Evolutionary conservation across 257 asterid species (phyloP).

Genomic region (Capsicum chinense): DNA sequence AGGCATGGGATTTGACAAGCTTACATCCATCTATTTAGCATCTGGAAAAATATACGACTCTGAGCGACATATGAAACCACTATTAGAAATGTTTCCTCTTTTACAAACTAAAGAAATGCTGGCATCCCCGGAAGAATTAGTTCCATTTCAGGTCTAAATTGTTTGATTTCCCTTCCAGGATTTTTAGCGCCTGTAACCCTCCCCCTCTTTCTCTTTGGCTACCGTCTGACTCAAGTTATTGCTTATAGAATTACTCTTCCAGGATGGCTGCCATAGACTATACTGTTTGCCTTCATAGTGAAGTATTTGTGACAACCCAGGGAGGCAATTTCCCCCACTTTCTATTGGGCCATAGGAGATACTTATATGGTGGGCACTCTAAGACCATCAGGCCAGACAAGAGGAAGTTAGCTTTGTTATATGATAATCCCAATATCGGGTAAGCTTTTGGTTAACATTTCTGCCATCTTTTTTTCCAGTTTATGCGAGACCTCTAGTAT

Average conservation of each 20-base stretch:
- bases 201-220: background rate
- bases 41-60: constrained; percentile 93
- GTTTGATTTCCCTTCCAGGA: constrained; percentile 23
- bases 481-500: background rate
- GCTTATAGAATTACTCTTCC: constrained; percentile 84
- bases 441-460: constrained; percentile 44
- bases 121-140: constrained; percentile 80
- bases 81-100: constrained; percentile 90
- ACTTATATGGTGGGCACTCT: constrained; percentile 89
- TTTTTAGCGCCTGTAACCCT: background rate
- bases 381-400: constrained; percentile 93
- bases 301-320: constrained; percentile 97
- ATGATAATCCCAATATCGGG: constrained; percentile 89
- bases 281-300: constrained; percentile 98
- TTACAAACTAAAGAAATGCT: constrained; percentile 91
- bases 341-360: constrained; percentile 95
- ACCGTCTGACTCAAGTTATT: constrained; percentile 45
- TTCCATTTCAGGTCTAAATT: constrained; percentile 83
- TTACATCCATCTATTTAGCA: constrained; percentile 89
- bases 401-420: constrained; percentile 76
- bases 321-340: constrained; percentile 99
- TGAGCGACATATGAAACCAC: constrained; percentile 92
- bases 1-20: constrained; percentile 94
- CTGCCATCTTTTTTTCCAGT: constrained; percentile 11
- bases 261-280: constrained; percentile 99